Evolutionary conservation across 495 filamentous ascomycete genomes (phyloP), one percentile per base, ranked within the genome.

Genomic region (Penicillium coffeae): DNA sequence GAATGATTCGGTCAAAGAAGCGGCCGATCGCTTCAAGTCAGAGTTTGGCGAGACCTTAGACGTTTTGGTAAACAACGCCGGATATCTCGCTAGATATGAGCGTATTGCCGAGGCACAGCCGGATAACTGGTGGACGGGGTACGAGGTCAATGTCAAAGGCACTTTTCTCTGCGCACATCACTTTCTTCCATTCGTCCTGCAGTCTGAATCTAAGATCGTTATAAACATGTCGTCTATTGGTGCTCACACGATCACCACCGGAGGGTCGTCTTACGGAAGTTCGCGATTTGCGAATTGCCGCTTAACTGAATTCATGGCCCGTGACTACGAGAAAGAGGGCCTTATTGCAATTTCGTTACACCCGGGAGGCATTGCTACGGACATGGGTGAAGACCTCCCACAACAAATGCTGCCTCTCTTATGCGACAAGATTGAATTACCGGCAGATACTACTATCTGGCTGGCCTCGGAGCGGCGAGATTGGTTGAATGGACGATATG

Each of bases 61-160:
- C 41, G 69, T 83, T 33, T 54, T 83, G 13, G 61, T 82, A 50
- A 81, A 79, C 54, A 81, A 82, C 39, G 77, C 79, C 0, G 80
- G 74, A n/a, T 52, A 56, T 30, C 48, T 76, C 4, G 60, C 69
- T 12, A 21, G 52, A 7, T 74, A 55, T 53, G 22, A 15, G 10
- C 62, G 51, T 0, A 57, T 82, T 4, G 58, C 52, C 1, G 77
- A 80, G 0, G 54, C 48, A 5, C 70, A 80, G 20, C 66, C 68
- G 3, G 62, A 63, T 0, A 57, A 67, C 13, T 80, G 76, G 72
- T 79, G 71, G 71, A 47, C 58, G 7, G 56, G 63, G 3, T 72
- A 51, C 59, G 64, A 70, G 10, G 60, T 75, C 43, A 82, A 79
- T 39, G 42, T 76, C 13, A 66, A 66, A 19, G 77, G 79, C 1